Base-by-base conservation (phyloP, 768 basidiomycete genomes). In the Hemileccinum rubropunctum region DNA sequence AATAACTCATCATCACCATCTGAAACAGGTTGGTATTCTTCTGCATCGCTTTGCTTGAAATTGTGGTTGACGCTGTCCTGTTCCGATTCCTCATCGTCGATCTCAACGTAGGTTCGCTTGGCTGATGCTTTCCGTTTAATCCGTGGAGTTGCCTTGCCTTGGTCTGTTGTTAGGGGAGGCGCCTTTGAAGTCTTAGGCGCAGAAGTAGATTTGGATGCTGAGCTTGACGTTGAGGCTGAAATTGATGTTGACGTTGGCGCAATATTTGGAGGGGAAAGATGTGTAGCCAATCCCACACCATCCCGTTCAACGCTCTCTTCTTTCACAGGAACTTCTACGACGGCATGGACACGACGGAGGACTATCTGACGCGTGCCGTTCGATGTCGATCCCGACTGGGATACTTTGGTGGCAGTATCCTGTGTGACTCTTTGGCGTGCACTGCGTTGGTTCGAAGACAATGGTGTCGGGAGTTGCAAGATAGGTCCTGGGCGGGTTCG, bases 321-420 rank as follows among this genome's bases (percentile, higher is more conserved):
- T 58, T 88, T 88, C 33, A 88, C 79, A 30, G 77, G 72, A 1
- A 87, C 70, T 17, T 87, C 73, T 6, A 79, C 62, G 3, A 74
- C 62, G 23, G 86, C 83, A 18, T 81, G 78, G 8, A 88, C 86
- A 30, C 82, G 80, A 18, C 86, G 79, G 36, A 88, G 73, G 14
- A 88, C 33, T 17, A 59, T 39, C 20, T 66, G 64, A 2, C 54
- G 58, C 28, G 55, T 20, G n/a, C 53, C 26, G 21, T 48, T 63
- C 37, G 52, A 46, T 18, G 38, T 38, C 5, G 53, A 40, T 40
- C 42, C 54, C 21, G 42, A 35, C 13, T 57, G 59, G 8, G 53
- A 27, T 15, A 34, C 3, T 7, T 36, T 20, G 17, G 34, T 34
- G 3, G 18, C 37, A 14, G 48, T 32, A 23, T 45, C 50, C 33